These are phyloP conservation scores for Chaetomium olivaceum DNA, from an alignment of 2,329 filamentous ascomycete species.

Conservation along the genomic window DNA sequence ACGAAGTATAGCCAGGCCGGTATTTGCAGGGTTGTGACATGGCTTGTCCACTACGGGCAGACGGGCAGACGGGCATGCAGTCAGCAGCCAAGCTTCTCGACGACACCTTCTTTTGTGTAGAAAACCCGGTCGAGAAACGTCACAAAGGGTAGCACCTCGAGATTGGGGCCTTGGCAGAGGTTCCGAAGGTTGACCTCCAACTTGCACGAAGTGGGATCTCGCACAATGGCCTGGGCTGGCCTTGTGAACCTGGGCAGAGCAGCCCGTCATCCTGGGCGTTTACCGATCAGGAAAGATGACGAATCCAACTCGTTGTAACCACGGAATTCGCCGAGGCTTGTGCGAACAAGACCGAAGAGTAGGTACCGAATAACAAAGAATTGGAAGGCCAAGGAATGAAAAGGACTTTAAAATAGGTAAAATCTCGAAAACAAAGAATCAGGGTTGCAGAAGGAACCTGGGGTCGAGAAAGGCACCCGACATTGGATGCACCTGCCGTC, in stretches of 20 bases:
- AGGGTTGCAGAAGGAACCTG: conserved; percentile 4
- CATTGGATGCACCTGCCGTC: conserved; percentile 27
- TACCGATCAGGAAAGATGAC: neutral
- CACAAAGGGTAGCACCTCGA: neutral
- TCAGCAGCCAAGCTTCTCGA: conserved; percentile 6
- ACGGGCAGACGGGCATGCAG: neutral
- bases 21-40: conserved; percentile 4
- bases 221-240: neutral
- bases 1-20: neutral
- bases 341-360: neutral
- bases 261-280: neutral
- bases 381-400: neutral
- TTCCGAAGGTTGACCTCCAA: neutral
- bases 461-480: neutral
- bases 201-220: neutral
- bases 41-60: neutral
- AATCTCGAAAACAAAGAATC: neutral
- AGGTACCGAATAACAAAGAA: neutral
- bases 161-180: neutral
- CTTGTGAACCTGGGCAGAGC: neutral
- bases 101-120: neutral
- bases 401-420: neutral
- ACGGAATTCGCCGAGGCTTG: neutral
- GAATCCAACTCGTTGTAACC: neutral
- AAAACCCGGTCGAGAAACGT: conserved; percentile 8